Conservation (phyloP, 306 rosid species). For the Lupinus albus region DNA sequence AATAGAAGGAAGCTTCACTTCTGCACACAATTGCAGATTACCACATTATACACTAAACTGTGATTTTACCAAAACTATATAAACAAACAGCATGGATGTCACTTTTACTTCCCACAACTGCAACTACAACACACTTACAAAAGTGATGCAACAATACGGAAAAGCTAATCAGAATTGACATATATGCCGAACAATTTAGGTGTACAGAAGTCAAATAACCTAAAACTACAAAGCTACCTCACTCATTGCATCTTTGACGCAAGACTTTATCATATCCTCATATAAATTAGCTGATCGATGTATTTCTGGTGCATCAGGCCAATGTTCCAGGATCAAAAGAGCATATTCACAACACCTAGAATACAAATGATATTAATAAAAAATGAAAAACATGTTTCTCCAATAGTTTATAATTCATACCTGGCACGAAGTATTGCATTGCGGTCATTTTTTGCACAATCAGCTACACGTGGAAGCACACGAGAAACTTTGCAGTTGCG, state of each 20-base stretch:
- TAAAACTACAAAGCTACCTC: conserved; percentile 66
- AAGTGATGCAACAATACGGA: background rate
- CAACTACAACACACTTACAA: conserved; percentile 12
- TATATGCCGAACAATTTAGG: conserved; percentile 25
- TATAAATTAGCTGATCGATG: conserved; percentile 87
- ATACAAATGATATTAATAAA: conserved; percentile 31
- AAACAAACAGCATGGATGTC: conserved; percentile 3
- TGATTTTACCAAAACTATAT: too few relatives aligned
- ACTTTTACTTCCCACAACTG: conserved; percentile 26
- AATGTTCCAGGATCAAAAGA: conserved; percentile 82
- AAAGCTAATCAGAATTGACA: conserved; percentile 33
- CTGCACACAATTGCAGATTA: background rate
- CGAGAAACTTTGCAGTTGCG: conserved; percentile 97
- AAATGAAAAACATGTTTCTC: conserved; percentile 28
- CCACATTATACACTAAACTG: too few relatives aligned
- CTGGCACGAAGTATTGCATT: conserved; percentile 95
- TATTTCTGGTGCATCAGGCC: conserved; percentile 99
- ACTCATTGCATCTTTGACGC: conserved; percentile 98
- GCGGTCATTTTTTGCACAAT: conserved; percentile 91
- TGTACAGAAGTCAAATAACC: conserved; percentile 28
- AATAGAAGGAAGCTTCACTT: background rate
- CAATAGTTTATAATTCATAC: conserved; percentile 44
- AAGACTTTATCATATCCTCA: conserved; percentile 90
- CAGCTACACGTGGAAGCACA: conserved; percentile 93
- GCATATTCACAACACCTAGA: conserved; percentile 98